phyloP scores from a whole-genome alignment of 495 filamentous ascomycete species.

The Penicillium angulare region DNA sequence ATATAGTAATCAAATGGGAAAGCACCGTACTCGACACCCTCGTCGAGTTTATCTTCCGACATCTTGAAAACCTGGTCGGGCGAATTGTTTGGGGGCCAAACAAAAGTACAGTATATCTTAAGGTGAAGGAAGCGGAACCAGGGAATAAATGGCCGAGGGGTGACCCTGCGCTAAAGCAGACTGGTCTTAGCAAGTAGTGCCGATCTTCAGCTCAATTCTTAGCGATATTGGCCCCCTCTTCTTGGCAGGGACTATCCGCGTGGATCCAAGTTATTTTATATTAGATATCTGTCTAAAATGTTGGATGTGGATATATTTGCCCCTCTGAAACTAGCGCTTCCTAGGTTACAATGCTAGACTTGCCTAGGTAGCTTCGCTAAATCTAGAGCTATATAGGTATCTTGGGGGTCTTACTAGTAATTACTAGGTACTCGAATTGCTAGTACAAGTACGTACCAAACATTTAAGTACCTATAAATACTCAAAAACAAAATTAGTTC shows the following conservation, averaged over 20 bases:
- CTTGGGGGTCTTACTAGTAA: no score
- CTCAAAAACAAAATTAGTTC: no score
- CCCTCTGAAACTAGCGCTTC: slow-evolving; percentile 1
- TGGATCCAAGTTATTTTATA: no score
- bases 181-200: neutral
- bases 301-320: neutral
- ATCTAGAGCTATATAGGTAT: neutral
- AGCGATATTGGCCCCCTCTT: neutral
- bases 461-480: no score
- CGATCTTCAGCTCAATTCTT: slow-evolving; percentile 2
- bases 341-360: neutral
- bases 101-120: slow-evolving; percentile 3
- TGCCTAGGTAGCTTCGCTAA: slow-evolving; percentile 1
- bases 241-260: neutral
- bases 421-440: no score
- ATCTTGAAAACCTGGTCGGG: neutral
- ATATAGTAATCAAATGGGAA: slow-evolving; percentile 8
- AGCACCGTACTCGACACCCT: slow-evolving; percentile 7
- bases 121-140: slow-evolving; percentile 1
- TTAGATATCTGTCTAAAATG: no score
- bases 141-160: neutral
- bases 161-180: neutral
- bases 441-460: no score
- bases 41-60: slow-evolving; percentile 6
- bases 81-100: slow-evolving; percentile 6